phyloP scores from a whole-genome alignment of 495 filamentous ascomycete genomes.

The Hyaloscypha finlandica region DNA sequence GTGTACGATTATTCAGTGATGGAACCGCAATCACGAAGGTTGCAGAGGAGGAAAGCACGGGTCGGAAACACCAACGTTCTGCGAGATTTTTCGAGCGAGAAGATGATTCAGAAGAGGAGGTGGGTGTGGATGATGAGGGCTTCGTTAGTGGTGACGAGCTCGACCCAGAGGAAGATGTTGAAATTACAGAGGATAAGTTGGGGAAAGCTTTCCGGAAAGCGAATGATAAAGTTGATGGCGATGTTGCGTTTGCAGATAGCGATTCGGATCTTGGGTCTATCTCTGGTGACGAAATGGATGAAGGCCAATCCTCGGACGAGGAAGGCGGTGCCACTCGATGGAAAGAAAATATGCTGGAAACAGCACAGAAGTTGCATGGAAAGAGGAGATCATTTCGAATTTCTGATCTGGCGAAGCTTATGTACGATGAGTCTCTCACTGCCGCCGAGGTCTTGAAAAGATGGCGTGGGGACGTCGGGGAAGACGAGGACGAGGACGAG shows the following conservation, averaged over 20 bases:
- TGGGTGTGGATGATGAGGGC: slow-evolving; percentile 54
- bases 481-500: slow-evolving; percentile 52
- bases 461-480: slow-evolving; percentile 71
- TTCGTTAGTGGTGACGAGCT: slow-evolving; percentile 63
- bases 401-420: slow-evolving; percentile 75
- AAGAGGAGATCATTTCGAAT: slow-evolving; percentile 70
- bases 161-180: slow-evolving; percentile 54
- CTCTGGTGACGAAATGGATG: slow-evolving; percentile 44
- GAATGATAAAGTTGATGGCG: slow-evolving; percentile 47
- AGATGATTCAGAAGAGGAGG: slow-evolving; percentile 54
- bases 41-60: slow-evolving; percentile 62
- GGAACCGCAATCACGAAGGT: slow-evolving; percentile 68
- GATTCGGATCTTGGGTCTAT: slow-evolving; percentile 94
- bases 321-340: slow-evolving; percentile 73
- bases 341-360: slow-evolving; percentile 84
- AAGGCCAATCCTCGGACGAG: slow-evolving; percentile 56
- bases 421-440: slow-evolving; percentile 83
- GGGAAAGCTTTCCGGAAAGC: slow-evolving; percentile 56
- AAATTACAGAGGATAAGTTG: slow-evolving; percentile 56
- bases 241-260: slow-evolving; percentile 88
- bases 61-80: slow-evolving; percentile 69
- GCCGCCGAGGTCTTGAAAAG: slow-evolving; percentile 71
- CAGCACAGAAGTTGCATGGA: slow-evolving; percentile 69
- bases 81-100: slow-evolving; percentile 65
- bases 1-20: slow-evolving; percentile 79